Base-by-base conservation (phyloP, 495 filamentous ascomycete species). In the Penicillium cinerascens region DNA sequence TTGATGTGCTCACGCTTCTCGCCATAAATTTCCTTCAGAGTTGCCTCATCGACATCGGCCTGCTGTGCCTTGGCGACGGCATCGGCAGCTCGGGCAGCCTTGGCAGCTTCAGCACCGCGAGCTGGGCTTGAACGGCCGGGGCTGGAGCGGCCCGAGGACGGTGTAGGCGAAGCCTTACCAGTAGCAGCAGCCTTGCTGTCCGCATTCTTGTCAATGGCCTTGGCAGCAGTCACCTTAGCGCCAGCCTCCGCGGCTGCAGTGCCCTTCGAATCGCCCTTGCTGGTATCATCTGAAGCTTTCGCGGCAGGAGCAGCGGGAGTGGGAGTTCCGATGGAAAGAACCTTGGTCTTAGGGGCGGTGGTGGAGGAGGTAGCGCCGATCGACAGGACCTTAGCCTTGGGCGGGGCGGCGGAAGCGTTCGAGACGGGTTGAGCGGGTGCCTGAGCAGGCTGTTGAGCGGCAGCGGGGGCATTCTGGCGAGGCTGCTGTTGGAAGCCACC, bases 11-110 rank as follows among this genome's bases (percentile, higher is more conserved):
- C 93, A 71, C 73, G 71, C 55, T 64, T 67, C 52, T 97, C 96
- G 59, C 93, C 93, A 69, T 97, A 97, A 38, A 99, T 90, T 71
- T 97, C 93, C 66, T 90, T 88, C 51, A 99, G 73, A 0, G 89
- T 88, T 39, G 88, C 87, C 21, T 96, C 90, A 56, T 97, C 93
- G 3, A 99, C 85, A 69, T 95, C 90, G 17, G 89, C 91, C 13
- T 81, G 77, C 62, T 97, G 93, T 61, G 91, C 88, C 69, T 91
- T 88, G 33, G 84, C 81, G 36, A 99, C 91, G 15, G 87, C 86
- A 69, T 96, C 87, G 13, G 80, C 88, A 49, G 89, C 86, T 49
- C 91, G 86, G 10, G 78, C 72, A 16, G 67, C 77, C 58, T 81
- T 80, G 37, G 74, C 76, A n/a, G 55, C 56, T 36, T 74, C 75